A percentile compares a stretch with the other conserved stretches of the same genome.
phyloP scores from a whole-genome alignment of 2,329 filamentous ascomycete genomes.

The Hypoxylon sp. region DNA sequence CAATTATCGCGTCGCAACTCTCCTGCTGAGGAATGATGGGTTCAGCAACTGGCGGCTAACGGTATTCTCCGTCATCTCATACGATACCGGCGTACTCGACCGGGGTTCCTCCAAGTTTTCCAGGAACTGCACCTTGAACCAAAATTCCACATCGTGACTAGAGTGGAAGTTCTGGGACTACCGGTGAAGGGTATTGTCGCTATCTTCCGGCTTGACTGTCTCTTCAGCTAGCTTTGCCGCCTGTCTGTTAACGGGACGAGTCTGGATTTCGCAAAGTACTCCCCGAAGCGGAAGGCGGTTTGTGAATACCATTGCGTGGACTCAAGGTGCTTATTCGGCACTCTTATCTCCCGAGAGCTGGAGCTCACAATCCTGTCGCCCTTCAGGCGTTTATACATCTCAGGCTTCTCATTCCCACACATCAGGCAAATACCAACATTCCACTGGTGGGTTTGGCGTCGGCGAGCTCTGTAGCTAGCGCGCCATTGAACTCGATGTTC shows the following conservation, averaged over 20 bases:
- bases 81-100: slow-evolving; percentile 59
- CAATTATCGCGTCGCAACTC: neutral
- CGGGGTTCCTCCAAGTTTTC: slow-evolving; percentile 62
- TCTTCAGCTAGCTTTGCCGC: slow-evolving; percentile 57
- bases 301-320: slow-evolving; percentile 57
- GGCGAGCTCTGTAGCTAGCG: slow-evolving; percentile 60
- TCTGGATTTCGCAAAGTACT: slow-evolving; percentile 64
- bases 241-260: slow-evolving; percentile 58
- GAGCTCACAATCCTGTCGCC: slow-evolving; percentile 44
- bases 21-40: slow-evolving; percentile 55
- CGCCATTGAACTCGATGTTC: slow-evolving; percentile 64
- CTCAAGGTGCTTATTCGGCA: slow-evolving; percentile 57
- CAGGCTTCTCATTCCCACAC: slow-evolving; percentile 54
- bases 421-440: slow-evolving; percentile 58
- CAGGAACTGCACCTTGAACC: slow-evolving; percentile 61
- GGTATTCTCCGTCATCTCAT: slow-evolving; percentile 62
- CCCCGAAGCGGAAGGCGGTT: slow-evolving; percentile 62
- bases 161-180: slow-evolving; percentile 58
- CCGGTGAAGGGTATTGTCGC: slow-evolving; percentile 55
- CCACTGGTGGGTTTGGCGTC: slow-evolving; percentile 59
- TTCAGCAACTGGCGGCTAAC: slow-evolving; percentile 61
- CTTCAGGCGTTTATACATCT: slow-evolving; percentile 58
- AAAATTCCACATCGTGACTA: slow-evolving; percentile 57
- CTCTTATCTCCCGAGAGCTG: slow-evolving; percentile 57
- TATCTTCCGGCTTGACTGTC: slow-evolving; percentile 50